Conservation (phyloP, 2,329 filamentous ascomycete genomes). For the Fusarium agapanthi region DNA sequence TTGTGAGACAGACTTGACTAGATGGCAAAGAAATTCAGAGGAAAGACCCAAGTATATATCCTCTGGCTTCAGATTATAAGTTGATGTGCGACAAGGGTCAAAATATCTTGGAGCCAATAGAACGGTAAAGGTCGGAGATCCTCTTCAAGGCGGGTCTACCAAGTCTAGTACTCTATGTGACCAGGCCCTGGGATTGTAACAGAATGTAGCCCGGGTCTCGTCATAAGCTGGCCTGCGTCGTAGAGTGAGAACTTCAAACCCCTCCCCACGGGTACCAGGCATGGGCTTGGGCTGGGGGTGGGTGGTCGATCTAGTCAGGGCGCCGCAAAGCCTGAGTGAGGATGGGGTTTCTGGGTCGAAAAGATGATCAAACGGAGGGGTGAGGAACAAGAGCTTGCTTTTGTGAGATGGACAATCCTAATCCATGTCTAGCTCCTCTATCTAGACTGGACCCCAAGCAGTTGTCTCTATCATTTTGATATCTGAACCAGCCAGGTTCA, state of each 20-base stretch:
- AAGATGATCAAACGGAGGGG: constrained; percentile 42
- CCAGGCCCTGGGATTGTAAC: constrained; percentile 38
- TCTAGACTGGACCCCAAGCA: constrained; percentile 22
- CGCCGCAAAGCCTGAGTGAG: constrained; percentile 28
- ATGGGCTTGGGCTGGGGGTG: constrained; percentile 29
- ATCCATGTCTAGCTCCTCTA: constrained; percentile 38
- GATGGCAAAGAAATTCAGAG: constrained; percentile 37
- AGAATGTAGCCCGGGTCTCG: constrained; percentile 42
- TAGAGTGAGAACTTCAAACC: constrained; percentile 34
- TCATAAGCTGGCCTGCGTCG: constrained; percentile 37
- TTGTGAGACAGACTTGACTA: constrained; percentile 36
- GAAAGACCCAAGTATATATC: constrained; percentile 43
- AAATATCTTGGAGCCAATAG: constrained; percentile 46
- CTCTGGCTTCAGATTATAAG: constrained; percentile 33
- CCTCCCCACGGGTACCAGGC: constrained; percentile 33
- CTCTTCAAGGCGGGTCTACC: constrained; percentile 37
- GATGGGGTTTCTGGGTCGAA: constrained; percentile 35
- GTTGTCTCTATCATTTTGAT: constrained; percentile 36
- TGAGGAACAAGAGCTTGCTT: constrained; percentile 32
- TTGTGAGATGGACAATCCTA: constrained; percentile 21
- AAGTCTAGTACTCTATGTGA: constrained; percentile 36
- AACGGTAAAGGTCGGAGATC: constrained; percentile 45
- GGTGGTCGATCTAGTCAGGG: constrained; percentile 29
- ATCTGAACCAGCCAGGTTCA: constrained; percentile 25
- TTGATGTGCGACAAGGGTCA: constrained; percentile 44